Percentiles rank a stretch among this genome's conserved stretches.
phyloP scores from a whole-genome alignment of 257 asterid species.

The Solanum clarkiae region DNA sequence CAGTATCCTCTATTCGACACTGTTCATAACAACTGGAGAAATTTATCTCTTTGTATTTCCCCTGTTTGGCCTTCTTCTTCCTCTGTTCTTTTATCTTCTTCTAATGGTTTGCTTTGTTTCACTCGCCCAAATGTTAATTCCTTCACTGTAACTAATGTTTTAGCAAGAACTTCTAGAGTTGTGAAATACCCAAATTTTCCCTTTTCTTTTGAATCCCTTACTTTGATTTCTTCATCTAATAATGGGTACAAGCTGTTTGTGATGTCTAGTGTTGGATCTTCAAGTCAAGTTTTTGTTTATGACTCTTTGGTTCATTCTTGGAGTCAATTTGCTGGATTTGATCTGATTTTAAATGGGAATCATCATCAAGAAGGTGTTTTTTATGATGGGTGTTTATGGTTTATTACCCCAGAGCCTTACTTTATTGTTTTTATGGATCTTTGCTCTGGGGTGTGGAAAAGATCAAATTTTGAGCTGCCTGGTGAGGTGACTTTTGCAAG shows the following conservation, averaged over 20 bases:
- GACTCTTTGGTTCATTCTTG: conserved; percentile 23
- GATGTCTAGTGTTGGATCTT: conserved; percentile 29
- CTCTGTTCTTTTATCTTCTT: conserved; percentile 23
- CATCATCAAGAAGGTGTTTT: conserved; percentile 37
- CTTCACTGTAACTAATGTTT: conserved; percentile 34
- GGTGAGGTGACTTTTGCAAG: conserved; percentile 33
- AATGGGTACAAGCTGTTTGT: conserved; percentile 31
- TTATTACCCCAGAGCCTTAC: conserved; percentile 54
- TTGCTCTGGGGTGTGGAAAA: conserved; percentile 41
- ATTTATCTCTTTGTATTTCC: conserved; percentile 23
- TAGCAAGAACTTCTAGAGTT: conserved; percentile 20
- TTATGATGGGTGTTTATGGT: conserved; percentile 23
- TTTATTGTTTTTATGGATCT: conserved; percentile 12
- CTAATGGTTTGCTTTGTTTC: conserved; percentile 51
- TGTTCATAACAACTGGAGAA: conserved; percentile 29
- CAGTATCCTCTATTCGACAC: conserved; percentile 39
- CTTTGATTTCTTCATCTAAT: conserved; percentile 11
- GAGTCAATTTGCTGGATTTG: conserved; percentile 18
- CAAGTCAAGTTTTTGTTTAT: conserved; percentile 21
- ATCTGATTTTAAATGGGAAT: conserved; percentile 12
- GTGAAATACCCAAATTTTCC: conserved; percentile 40
- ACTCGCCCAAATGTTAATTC: conserved; percentile 17
- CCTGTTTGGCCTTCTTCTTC: conserved; percentile 10
- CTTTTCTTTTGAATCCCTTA: conserved; percentile 28
- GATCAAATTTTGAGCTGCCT: conserved; percentile 14